Evolutionary conservation across 2,329 filamentous ascomycete genomes (phyloP), one percentile per base, ranked within the genome.

Genomic region (Aureobasidium sp.): DNA sequence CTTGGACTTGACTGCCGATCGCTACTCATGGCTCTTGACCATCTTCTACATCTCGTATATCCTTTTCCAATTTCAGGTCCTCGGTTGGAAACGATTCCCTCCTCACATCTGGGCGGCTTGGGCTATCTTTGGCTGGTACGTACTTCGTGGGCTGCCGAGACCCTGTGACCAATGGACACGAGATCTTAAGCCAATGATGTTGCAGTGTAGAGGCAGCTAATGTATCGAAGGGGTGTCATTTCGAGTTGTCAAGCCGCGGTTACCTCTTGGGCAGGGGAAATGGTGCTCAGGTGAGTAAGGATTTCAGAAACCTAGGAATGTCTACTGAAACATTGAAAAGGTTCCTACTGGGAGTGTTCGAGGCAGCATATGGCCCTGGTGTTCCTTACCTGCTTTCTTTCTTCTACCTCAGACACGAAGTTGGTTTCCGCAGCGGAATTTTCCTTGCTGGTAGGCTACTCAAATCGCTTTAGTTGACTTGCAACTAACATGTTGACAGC

Each of bases 381-480:
- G 74, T 81, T 13, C 79, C 79, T 0, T 82, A 79, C 48, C 67
- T 82, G 14, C 70, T 84, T 0, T 81, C 78, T 0, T 84, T 83
- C 69, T 84, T 85, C 73, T 87, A 86, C 67, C 77, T 81, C 8
- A 75, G 83, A 14, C 75, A 81, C 39, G 81, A 82, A 65, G 72
- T 85, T 13, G 83, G 83, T 36, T 74, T 84, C 34, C 75, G 83
- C 3, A 79, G 79, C 57, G 83, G 82, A 2, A 69, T 85, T 27
- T 86, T 85, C 64, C 64, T 78, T 29, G 69, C 70, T 11, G 54
- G 54, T 59, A 59, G 2, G 54, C 39, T n/a, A 14, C 2, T 8
- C 1, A 8, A 32, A 6, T 25, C 29, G 1, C 2, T 10, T 27
- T 3, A 21, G 3, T 7, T 7, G 9, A 16, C 6, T 32, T 10